Conservation (phyloP, 331 rosid species). For the Acacia pycnantha region DNA sequence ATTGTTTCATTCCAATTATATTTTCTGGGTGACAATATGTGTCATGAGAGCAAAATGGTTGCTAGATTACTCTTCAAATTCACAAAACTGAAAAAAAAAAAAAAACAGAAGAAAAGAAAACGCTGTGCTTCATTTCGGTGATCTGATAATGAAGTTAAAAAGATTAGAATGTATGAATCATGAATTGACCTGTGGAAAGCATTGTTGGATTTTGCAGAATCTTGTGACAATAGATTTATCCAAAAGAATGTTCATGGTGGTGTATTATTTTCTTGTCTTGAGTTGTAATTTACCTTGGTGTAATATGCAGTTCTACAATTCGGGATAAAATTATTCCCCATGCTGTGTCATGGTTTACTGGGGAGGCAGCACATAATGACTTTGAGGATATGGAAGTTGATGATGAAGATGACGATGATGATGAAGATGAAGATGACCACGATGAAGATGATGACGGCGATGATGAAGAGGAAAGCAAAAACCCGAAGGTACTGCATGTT, state of each 20-base stretch:
- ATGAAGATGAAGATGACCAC: fast-evolving
- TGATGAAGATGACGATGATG: neutral
- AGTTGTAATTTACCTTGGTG: slow-evolving; percentile 23
- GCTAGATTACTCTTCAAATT: neutral
- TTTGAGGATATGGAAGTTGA: slow-evolving; percentile 42
- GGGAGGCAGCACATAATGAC: slow-evolving; percentile 61
- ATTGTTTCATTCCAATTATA: slow-evolving; percentile 9
- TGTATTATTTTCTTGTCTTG: neutral
- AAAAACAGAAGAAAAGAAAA: neutral
- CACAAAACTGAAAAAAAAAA: neutral
- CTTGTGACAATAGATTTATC: slow-evolving; percentile 10
- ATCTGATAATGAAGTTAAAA: too few relatives aligned
- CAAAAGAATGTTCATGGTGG: neutral
- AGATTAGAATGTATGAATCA: neutral
- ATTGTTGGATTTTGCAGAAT: slow-evolving; percentile 21
- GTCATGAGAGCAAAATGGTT: slow-evolving; percentile 5
- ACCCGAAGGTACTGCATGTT: slow-evolving; percentile 42
- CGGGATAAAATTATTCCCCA: slow-evolving; percentile 74
- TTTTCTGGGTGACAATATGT: slow-evolving; percentile 5
- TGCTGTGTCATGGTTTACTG: slow-evolving; percentile 78
- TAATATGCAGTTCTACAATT: slow-evolving; percentile 53
- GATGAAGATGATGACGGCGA: neutral
- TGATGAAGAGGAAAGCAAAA: slow-evolving; percentile 19
- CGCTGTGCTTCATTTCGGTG: neutral
- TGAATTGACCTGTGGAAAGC: slow-evolving; percentile 3